Evolutionary conservation across 805 yeast genomes (phyloP).

Genomic region (Saturnispora saitoi): DNA sequence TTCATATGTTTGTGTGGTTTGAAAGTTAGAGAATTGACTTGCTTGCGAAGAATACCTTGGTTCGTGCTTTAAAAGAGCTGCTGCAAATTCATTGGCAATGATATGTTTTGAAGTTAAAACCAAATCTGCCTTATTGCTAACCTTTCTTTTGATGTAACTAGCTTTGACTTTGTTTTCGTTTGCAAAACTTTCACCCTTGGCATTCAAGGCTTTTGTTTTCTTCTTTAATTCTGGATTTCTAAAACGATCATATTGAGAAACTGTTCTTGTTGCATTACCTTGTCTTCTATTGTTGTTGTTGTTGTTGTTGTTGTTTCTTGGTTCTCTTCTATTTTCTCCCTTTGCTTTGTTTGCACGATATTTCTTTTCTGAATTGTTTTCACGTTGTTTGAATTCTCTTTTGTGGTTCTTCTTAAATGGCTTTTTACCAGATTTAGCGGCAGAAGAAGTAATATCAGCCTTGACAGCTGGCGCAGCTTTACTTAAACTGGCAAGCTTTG

Average conservation of each 20-base stretch:
- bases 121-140: not conserved
- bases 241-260: constrained; percentile 13
- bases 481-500: constrained; percentile 4
- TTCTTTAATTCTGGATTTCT: constrained; percentile 9
- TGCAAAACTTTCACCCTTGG: constrained; percentile 11
- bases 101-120: constrained; percentile 1
- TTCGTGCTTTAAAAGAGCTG: constrained; percentile 8
- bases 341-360: constrained; percentile 2
- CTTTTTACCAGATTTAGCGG: not conserved
- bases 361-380: not conserved
- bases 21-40: constrained; percentile 3
- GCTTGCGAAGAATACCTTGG: constrained; percentile 1
- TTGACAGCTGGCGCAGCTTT: constrained; percentile 1
- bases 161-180: constrained; percentile 9
- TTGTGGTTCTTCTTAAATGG: not conserved
- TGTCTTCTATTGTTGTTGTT: not conserved
- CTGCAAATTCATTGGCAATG: constrained; percentile 3
- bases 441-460: not conserved
- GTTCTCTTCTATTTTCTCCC: constrained; percentile 1
- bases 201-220: constrained; percentile 5
- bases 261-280: constrained; percentile 9
- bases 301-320: not conserved
- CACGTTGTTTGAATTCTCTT: not conserved
- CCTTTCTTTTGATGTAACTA: constrained; percentile 13
- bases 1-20: constrained; percentile 1